Conservation (phyloP, 1,284 basidiomycete species). For the Gymnopus androsaceus region DNA sequence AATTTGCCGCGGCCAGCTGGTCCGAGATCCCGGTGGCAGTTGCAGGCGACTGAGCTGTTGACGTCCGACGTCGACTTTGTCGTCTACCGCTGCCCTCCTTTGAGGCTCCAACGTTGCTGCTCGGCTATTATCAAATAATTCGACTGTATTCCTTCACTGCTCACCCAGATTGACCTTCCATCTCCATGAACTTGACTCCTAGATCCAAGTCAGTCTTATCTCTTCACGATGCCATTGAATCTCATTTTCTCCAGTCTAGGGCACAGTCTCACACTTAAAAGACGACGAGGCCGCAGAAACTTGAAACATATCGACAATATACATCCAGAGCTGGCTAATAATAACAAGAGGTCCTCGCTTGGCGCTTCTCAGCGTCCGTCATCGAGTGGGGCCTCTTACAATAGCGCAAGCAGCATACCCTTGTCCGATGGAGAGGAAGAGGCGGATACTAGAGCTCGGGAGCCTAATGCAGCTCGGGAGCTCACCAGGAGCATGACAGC, state of each 20-base stretch:
- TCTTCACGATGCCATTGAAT: neutral
- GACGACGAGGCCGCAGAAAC: slow-evolving; percentile 16
- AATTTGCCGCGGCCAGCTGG: too few species aligned
- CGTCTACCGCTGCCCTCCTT: too few species aligned
- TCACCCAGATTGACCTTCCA: neutral
- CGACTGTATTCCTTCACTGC: too few species aligned
- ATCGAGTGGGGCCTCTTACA: slow-evolving; percentile 17
- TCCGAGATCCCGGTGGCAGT: too few species aligned
- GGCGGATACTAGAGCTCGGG: too few species aligned
- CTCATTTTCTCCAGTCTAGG: neutral
- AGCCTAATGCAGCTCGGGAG: too few species aligned
- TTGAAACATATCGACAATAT: slow-evolving; percentile 15
- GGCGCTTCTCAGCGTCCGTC: slow-evolving; percentile 14
- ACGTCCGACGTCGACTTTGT: too few species aligned
- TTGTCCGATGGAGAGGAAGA: slow-evolving; percentile 13
- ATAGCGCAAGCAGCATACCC: slow-evolving; percentile 10
- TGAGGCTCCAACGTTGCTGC: too few species aligned
- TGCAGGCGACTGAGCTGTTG: too few species aligned
- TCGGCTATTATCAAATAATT: too few species aligned
- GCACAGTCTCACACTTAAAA: slow-evolving; percentile 16
- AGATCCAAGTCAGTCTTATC: neutral
- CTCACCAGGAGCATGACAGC: slow-evolving; percentile 16
- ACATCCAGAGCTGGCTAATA: slow-evolving; percentile 1
- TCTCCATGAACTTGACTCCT: neutral
- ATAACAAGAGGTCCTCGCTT: neutral